Evolutionary conservation across 2,329 filamentous ascomycete species (phyloP), one percentile per base, ranked within the genome.

Genomic region (Rhytidhysteron rufulum): DNA sequence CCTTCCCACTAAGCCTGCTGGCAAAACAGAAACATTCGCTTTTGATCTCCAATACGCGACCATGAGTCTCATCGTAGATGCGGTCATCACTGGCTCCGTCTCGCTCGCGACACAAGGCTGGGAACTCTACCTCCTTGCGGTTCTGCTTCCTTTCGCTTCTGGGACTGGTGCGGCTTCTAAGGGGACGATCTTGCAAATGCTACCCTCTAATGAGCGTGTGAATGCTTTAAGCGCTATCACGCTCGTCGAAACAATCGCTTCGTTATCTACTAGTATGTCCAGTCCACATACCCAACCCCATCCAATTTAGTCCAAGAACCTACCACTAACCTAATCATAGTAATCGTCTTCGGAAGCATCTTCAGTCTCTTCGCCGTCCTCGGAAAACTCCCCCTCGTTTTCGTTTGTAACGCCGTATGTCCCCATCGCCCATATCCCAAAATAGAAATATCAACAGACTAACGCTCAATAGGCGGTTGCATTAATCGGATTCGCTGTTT

Each of bases 121-220:
- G 80, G 83, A 88, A 49, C 79, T 87, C 34, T 87, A 85, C 51
- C 61, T 85, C 0, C 77, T 83, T 2, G 81, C 81, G 0, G 74
- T 78, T 19, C 56, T 86, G 1, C 69, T 88, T 0, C 84, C 84
- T 0, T 78, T 87, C 21, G 82, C 80, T 0, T 83, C 83, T 0
- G 84, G 84, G 0, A 83, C 83, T 0, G 83, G 82, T 0, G 76
- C 82, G 0, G 81, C 83, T 0, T 81, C 82, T 1, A 88, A 87
- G 49, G 84, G 83, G 1, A 80, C 83, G n/a, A 85, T 87, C 43
- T 75, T 85, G 0, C 78, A 84, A 41, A 83, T 87, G 81, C 82
- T 82, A 32, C 68, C 80, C 0, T 70, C 78, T 2, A 71, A 71
- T 0, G 76, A 83, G 40, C 72, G 83, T 0, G 73, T 78, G 0